These are phyloP conservation scores for Rhamnella rubrinervis DNA, from an alignment of 331 rosid species.

Conservation along the genomic window DNA sequence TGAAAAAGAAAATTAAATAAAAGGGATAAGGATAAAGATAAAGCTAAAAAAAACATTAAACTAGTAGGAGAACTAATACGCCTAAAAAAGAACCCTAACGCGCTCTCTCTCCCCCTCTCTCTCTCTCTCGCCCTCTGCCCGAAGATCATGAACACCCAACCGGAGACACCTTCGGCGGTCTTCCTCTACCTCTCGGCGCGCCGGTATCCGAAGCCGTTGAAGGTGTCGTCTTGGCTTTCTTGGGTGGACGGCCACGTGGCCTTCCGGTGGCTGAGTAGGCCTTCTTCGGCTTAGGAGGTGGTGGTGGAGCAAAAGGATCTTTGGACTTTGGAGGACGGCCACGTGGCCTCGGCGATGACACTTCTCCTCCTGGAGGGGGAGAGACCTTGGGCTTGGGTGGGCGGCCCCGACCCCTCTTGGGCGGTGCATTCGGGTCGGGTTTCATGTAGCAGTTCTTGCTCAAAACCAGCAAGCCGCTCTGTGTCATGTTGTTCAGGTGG, in stretches of 20 bases:
- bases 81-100: background rate
- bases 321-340: conserved; percentile 55
- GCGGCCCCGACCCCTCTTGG: conserved; percentile 56
- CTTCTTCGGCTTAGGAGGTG: conserved; percentile 27
- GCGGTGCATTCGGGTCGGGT: conserved; percentile 48
- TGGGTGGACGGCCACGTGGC: conserved; percentile 66
- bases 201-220: conserved; percentile 22
- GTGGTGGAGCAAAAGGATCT: conserved; percentile 43
- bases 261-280: conserved; percentile 33
- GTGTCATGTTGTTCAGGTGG: conserved; percentile 41
- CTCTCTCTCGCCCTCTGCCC: background rate
- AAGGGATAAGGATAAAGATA: background rate
- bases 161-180: conserved; percentile 55
- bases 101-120: background rate
- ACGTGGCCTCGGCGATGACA: conserved; percentile 40
- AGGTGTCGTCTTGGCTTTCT: conserved; percentile 33
- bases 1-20: background rate
- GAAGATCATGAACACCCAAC: conserved; percentile 35
- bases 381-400: conserved; percentile 46
- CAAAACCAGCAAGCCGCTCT: conserved; percentile 41
- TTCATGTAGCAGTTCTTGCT: conserved; percentile 52
- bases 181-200: conserved; percentile 48
- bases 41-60: conserved; percentile 21
- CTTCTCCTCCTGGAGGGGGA: conserved; percentile 13
- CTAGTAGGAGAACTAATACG: conserved; percentile 12